Conservation (phyloP, 2,329 filamentous ascomycete genomes). For the Fusarium sp. region DNA sequence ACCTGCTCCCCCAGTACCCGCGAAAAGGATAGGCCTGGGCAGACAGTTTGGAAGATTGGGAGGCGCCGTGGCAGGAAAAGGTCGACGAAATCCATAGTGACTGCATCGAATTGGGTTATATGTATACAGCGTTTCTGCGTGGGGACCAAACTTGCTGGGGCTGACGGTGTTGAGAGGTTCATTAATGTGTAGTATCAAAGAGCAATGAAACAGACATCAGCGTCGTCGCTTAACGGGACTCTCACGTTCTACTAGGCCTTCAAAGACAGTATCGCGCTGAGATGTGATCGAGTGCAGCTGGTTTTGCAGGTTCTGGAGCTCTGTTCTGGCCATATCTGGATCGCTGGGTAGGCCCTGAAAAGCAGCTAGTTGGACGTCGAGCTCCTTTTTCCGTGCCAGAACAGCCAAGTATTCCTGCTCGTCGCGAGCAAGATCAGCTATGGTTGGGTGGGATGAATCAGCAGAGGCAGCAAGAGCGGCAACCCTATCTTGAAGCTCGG, state of each 20-base stretch:
- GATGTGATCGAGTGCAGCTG: constrained; percentile 70
- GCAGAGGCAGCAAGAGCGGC: constrained; percentile 51
- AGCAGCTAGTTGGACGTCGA: constrained; percentile 69
- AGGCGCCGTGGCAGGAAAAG: constrained; percentile 73
- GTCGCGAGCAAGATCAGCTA: constrained; percentile 67
- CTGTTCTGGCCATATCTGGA: constrained; percentile 70
- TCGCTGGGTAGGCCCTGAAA: constrained; percentile 81
- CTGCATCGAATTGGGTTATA: constrained; percentile 14
- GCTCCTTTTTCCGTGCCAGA: constrained; percentile 63
- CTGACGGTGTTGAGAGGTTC: constrained; percentile 3
- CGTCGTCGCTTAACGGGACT: constrained; percentile 59
- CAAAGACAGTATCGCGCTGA: constrained; percentile 77
- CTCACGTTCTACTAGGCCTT: constrained; percentile 71
- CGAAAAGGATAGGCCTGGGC: constrained; percentile 71
- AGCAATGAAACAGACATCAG: constrained; percentile 34
- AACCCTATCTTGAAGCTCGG: constrained; percentile 66
- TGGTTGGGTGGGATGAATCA: constrained; percentile 54
- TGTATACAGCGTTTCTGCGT: constrained; percentile 17
- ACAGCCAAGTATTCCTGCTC: constrained; percentile 68
- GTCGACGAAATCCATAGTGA: constrained; percentile 57
- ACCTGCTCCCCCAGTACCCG: constrained; percentile 53
- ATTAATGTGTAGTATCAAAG: constrained; percentile 35
- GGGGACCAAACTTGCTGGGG: constrained; percentile 5
- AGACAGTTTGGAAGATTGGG: constrained; percentile 75
- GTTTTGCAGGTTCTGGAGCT: constrained; percentile 72